A percentile compares a stretch with the other conserved stretches of the same genome.
Evolutionary conservation across 805 yeast species (phyloP).

Genomic region (Ogataea nitratoaversa): DNA sequence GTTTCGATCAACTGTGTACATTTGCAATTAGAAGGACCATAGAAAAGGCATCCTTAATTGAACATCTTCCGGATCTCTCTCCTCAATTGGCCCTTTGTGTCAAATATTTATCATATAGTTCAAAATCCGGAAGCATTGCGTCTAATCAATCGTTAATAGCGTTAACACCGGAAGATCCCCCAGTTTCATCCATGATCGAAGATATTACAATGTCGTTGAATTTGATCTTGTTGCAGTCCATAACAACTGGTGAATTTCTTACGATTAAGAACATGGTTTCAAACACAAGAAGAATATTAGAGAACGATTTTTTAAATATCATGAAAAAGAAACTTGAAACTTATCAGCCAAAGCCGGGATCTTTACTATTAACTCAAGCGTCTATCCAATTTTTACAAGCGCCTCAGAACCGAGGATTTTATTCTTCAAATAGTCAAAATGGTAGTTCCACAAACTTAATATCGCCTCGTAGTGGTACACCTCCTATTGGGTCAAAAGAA

Average conservation of each 20-base stretch:
- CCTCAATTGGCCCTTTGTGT: slow-evolving; percentile 29
- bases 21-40: slow-evolving; percentile 74
- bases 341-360: slow-evolving; percentile 36
- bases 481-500: slow-evolving; percentile 23
- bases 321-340: slow-evolving; percentile 43
- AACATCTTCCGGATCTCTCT: slow-evolving; percentile 63
- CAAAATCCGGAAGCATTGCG: slow-evolving; percentile 16
- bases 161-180: slow-evolving; percentile 50
- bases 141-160: slow-evolving; percentile 18
- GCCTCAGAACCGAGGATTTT: slow-evolving; percentile 6
- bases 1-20: slow-evolving; percentile 58
- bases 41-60: slow-evolving; percentile 76
- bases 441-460: slow-evolving; percentile 21
- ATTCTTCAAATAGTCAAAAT: slow-evolving; percentile 13
- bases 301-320: slow-evolving; percentile 59
- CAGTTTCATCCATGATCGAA: slow-evolving; percentile 80
- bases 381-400: slow-evolving; percentile 17
- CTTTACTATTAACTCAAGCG: slow-evolving; percentile 24
- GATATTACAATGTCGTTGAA: slow-evolving; percentile 75
- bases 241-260: slow-evolving; percentile 66
- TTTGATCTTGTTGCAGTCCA: slow-evolving; percentile 56
- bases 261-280: slow-evolving; percentile 52
- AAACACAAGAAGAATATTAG: slow-evolving; percentile 55
- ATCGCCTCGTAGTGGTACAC: slow-evolving; percentile 30
- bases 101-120: slow-evolving; percentile 20